Evolutionary conservation across 805 yeast species (phyloP).

Genomic region (Wickerhamiella domercqiae): DNA sequence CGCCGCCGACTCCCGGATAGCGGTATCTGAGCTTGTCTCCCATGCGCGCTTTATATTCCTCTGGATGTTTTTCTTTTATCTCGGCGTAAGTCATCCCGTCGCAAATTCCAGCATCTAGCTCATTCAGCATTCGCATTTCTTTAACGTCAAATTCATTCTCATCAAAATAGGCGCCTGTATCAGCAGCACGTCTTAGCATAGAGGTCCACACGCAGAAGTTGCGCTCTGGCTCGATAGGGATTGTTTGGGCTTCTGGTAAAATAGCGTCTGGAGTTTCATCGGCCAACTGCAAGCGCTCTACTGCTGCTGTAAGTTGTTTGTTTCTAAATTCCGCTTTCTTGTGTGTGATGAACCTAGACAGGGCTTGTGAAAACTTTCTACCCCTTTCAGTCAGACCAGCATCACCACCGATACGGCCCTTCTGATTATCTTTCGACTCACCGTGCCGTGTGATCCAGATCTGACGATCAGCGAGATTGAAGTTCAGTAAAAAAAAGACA

Average conservation of each 20-base stretch:
- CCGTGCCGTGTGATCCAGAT: constrained; percentile 95
- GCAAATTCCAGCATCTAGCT: constrained; percentile 80
- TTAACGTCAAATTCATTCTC: constrained; percentile 63
- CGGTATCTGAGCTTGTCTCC: constrained; percentile 69
- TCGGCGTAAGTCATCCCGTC: constrained; percentile 90
- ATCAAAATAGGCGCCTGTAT: constrained; percentile 63
- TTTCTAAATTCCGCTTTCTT: constrained; percentile 57
- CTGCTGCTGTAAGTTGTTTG: constrained; percentile 40
- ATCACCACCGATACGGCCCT: constrained; percentile 87
- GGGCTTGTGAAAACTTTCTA: constrained; percentile 49
- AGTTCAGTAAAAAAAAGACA: constrained; percentile 73
- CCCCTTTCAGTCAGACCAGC: constrained; percentile 72
- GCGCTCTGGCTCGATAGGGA: constrained; percentile 37
- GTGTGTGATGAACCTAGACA: constrained; percentile 56
- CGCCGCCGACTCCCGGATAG: constrained; percentile 97
- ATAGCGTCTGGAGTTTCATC: too few species aligned
- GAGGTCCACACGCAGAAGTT: constrained; percentile 87
- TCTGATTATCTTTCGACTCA: constrained; percentile 70
- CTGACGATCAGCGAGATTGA: constrained; percentile 76
- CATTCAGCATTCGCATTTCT: constrained; percentile 86
- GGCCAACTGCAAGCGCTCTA: constrained; percentile 30
- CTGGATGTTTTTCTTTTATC: constrained; percentile 55
- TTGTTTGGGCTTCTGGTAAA: constrained; percentile 23
- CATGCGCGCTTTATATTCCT: constrained; percentile 63
- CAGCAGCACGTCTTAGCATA: constrained; percentile 62